Percentiles rank a stretch among this genome's conserved stretches.
These are phyloP conservation scores for Exidia glandulosa DNA, from an alignment of 768 basidiomycete genomes.

Conservation along the genomic window DNA sequence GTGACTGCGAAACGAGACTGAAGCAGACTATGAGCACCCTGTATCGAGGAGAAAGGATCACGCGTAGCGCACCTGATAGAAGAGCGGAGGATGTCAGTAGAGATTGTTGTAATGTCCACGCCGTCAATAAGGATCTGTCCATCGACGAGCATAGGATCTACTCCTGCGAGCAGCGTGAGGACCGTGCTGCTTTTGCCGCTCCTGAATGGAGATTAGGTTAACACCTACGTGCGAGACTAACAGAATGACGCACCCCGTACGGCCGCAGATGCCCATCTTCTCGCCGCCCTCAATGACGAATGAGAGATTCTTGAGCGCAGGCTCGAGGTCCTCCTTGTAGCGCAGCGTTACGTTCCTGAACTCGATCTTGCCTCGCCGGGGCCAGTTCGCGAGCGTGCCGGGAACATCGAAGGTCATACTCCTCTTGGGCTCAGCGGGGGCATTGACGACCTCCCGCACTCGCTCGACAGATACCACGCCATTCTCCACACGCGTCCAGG, in stretches of 20 bases:
- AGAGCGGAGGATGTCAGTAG: background rate
- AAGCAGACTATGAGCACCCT: background rate
- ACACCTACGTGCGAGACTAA: background rate
- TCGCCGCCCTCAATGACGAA: slow-evolving; percentile 1
- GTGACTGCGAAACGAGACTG: slow-evolving; percentile 2
- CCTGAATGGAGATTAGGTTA: background rate
- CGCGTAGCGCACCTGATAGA: background rate
- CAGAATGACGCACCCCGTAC: slow-evolving; percentile 1
- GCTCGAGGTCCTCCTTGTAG: slow-evolving; percentile 3
- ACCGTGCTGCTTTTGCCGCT: slow-evolving; percentile 4
- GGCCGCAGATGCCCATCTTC: slow-evolving; percentile 6
- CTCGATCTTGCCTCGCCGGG: slow-evolving; percentile 1
- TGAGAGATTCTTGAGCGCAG: slow-evolving; percentile 1
- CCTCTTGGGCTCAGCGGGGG: background rate
- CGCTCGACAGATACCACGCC: slow-evolving; percentile 3
- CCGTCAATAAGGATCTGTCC: slow-evolving; percentile 4
- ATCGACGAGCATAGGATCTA: background rate
- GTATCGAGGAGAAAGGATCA: background rate
- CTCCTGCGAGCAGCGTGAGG: background rate
- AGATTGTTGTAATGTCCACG: background rate
- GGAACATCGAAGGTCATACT: background rate
- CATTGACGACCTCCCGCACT: slow-evolving; percentile 1
- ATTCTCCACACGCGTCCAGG: slow-evolving; percentile 3
- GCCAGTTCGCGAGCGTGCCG: background rate
- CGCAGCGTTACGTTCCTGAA: slow-evolving; percentile 1